A percentile compares a stretch with the other conserved stretches of the same genome.
phyloP scores from a whole-genome alignment of 257 asterid genomes.

The Voacanga thouarsii region DNA sequence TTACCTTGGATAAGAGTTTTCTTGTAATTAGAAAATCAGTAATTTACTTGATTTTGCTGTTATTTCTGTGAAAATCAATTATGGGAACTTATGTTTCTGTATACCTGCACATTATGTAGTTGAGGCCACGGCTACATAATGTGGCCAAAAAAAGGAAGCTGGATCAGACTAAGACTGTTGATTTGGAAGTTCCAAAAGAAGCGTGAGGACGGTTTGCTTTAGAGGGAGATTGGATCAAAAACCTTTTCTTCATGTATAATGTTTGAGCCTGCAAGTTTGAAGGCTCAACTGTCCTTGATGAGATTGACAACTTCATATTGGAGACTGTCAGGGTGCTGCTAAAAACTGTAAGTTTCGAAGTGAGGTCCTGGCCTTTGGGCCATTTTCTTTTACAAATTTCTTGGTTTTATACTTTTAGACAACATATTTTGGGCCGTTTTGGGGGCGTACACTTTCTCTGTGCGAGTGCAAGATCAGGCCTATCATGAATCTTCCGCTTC shows the following conservation, averaged over 20 bases:
- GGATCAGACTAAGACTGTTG: conserved; percentile 29
- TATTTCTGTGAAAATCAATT: background rate
- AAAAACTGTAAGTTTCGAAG: background rate
- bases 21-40: background rate
- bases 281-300: background rate
- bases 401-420: background rate
- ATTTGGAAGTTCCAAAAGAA: conserved; percentile 1
- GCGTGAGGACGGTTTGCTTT: background rate
- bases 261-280: background rate
- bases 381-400: background rate
- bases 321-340: background rate
- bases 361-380: background rate
- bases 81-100: conserved; percentile 9
- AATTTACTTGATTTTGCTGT: background rate
- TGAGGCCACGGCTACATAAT: conserved; percentile 66
- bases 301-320: background rate
- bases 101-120: conserved; percentile 36
- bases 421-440: background rate
- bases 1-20: background rate
- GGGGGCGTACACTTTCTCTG: background rate
- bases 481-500: background rate
- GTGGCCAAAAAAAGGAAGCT: conserved; percentile 54
- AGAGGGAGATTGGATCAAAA: background rate
- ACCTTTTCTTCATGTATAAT: background rate
- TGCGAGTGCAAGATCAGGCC: conserved; percentile 2